These are phyloP conservation scores for Tetramitus jugosus DNA, from an alignment of 208 protist genomes.

Conservation along the genomic window DNA sequence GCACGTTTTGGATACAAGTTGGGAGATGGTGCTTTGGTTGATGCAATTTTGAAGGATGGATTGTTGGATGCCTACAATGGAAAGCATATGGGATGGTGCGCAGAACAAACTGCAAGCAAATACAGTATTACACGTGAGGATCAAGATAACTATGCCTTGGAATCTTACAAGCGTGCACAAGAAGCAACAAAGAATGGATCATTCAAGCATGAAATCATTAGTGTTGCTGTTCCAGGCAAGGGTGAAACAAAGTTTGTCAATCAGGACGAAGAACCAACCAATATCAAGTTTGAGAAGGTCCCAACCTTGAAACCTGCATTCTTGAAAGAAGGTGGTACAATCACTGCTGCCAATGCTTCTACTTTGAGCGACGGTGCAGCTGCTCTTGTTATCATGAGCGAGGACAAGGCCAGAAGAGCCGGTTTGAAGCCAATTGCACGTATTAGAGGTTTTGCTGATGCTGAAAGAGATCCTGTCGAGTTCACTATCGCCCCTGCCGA, in stretches of 20 bases:
- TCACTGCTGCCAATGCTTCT: constrained; percentile 80
- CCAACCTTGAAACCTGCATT: constrained; percentile 67
- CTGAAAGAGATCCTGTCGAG: constrained; percentile 67
- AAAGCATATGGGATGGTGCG: constrained; percentile 64
- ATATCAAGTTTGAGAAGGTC: constrained; percentile 71
- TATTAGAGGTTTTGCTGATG: constrained; percentile 69
- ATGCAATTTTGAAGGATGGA: constrained; percentile 62
- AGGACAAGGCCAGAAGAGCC: constrained; percentile 58
- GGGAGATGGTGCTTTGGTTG: constrained; percentile 45
- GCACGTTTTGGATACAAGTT: constrained; percentile 41
- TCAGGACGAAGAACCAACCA: constrained; percentile 71
- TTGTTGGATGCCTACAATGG: constrained; percentile 59
- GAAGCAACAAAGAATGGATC: constrained; percentile 55
- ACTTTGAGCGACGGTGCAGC: constrained; percentile 76
- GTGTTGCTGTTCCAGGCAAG: constrained; percentile 53
- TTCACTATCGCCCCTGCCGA: constrained; percentile 78
- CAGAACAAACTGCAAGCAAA: constrained; percentile 66
- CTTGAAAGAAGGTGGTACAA: constrained; percentile 67
- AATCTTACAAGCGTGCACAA: constrained; percentile 67
- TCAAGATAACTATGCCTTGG: constrained; percentile 78
- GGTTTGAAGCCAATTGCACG: constrained; percentile 67
- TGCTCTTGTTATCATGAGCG: constrained; percentile 63
- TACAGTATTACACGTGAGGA: constrained; percentile 68
- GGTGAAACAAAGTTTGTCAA: constrained; percentile 35
- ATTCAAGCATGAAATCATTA: constrained; percentile 76